These are phyloP conservation scores for Rhizopus arrhizus DNA, from an alignment of 371 early-diverging fungal species.

Conservation along the genomic window DNA sequence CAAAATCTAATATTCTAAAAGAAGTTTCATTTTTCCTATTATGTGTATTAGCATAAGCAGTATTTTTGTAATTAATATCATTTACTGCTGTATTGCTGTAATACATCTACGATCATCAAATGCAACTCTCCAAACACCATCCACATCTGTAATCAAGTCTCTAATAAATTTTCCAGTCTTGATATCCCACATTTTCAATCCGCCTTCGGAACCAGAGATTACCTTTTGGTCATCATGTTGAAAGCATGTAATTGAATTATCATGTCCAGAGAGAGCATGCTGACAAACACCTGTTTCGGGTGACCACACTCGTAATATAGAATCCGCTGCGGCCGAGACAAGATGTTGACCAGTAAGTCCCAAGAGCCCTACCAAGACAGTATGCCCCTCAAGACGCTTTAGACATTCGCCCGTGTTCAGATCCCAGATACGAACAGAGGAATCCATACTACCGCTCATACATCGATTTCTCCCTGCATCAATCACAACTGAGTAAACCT, in stretches of 20 bases:
- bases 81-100: slow-evolving; percentile 78
- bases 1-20: slow-evolving; percentile 58
- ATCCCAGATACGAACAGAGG: slow-evolving; percentile 93
- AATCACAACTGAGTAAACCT: slow-evolving; percentile 89
- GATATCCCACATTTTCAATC: slow-evolving; percentile 93
- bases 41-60: background rate
- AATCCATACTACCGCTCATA: slow-evolving; percentile 95
- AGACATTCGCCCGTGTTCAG: slow-evolving; percentile 75
- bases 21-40: slow-evolving; percentile 48
- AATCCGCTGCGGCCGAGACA: slow-evolving; percentile 96
- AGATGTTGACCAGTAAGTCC: slow-evolving; percentile 80
- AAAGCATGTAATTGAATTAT: slow-evolving; percentile 92
- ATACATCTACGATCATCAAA: slow-evolving; percentile 86
- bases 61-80: slow-evolving; percentile 9
- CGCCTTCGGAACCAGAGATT: slow-evolving; percentile 92
- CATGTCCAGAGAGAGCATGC: slow-evolving; percentile 70
- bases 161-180: slow-evolving; percentile 74
- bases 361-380: slow-evolving; percentile 90
- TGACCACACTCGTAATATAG: slow-evolving; percentile 93
- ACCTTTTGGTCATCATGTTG: slow-evolving; percentile 89
- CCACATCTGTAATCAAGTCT: slow-evolving; percentile 71
- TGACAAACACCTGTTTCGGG: slow-evolving; percentile 72
- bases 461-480: slow-evolving; percentile 74
- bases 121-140: slow-evolving; percentile 92
- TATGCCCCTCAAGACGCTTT: slow-evolving; percentile 76